Base-by-base conservation (phyloP, 139 green algal genomes). In the Chlorella sp. region DNA sequence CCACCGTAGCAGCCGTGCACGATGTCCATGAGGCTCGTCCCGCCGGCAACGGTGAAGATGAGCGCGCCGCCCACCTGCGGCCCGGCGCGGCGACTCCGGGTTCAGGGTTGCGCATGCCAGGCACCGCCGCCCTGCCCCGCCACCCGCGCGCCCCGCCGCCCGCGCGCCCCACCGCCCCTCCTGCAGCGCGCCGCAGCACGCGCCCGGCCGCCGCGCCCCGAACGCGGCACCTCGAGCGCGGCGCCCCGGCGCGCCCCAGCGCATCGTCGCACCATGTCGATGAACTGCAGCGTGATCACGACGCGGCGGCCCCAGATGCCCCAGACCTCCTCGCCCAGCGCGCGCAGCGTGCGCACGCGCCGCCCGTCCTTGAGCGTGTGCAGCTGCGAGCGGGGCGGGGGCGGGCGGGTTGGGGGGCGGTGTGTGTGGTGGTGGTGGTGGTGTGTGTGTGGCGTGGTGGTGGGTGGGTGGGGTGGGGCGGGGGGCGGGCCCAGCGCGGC, bases 301-400 rank as follows among this genome's bases (percentile, higher is more conserved):
- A n/a, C 23, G 27, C n/a, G 41, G 40, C 63, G 25, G 41, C 63
- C 63, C 14, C 41, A 9, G 27, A 40, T 71, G 63, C 63, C 63
- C 27, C 11, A 56, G 17, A 71, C 43, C 40, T 53, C 63, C 42
- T 56, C 41, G 3, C 41, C 63, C 42, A 71, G 42, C 42, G 41
- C 42, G n/a, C 63, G 63, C 63, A 71, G 63, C 63, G 63, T 71
- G 63, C 42, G 63, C 41, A 71, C 42, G 41, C 63, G 41, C 41
- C 63, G 63, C 42, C 63, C 63, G 9, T 55, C 42, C 15, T 41
- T 35, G 41, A 71, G 63, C 42, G 63, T 71, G 63, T 71, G 63
- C 63, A 71, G 41, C 63, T 71, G 63, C 63, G 17, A 17, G n/a
- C n/a, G n/a, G n/a, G n/a, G n/a, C n/a, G n/a, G n/a, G n/a, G n/a